phyloP scores from a whole-genome alignment of 2,329 filamentous ascomycete genomes.

The Microdochium nivale region DNA sequence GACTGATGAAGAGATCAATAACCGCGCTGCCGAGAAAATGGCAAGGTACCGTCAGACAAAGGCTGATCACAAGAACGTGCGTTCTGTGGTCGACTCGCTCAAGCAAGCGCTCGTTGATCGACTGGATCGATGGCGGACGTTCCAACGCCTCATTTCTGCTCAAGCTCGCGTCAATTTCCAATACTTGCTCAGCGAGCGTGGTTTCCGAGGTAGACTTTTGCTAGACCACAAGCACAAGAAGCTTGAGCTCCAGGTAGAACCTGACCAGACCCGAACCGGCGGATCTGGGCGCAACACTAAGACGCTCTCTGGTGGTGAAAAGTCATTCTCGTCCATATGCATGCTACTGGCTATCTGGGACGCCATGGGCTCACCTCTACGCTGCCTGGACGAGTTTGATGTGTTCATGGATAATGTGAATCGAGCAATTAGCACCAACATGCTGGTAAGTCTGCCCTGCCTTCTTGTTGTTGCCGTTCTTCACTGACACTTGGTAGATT shows the following conservation, averaged over 20 bases:
- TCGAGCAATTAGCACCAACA: slow-evolving; percentile 81
- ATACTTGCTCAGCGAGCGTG: slow-evolving; percentile 80
- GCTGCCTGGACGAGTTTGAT: slow-evolving; percentile 95
- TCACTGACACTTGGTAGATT: slow-evolving; percentile 44
- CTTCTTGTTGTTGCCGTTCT: neutral
- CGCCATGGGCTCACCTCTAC: slow-evolving; percentile 90
- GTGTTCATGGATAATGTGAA: slow-evolving; percentile 99
- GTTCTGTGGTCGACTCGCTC: slow-evolving; percentile 30
- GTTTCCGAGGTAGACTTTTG: slow-evolving; percentile 73
- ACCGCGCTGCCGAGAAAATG: slow-evolving; percentile 31
- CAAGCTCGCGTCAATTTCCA: slow-evolving; percentile 78
- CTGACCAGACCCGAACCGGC: slow-evolving; percentile 59
- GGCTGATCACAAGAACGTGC: slow-evolving; percentile 33
- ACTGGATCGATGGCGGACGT: slow-evolving; percentile 67
- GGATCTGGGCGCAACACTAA: slow-evolving; percentile 73
- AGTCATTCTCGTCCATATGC: slow-evolving; percentile 96
- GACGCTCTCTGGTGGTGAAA: slow-evolving; percentile 91
- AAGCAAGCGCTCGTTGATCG: slow-evolving; percentile 59
- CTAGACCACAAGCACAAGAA: slow-evolving; percentile 68
- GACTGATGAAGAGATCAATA: slow-evolving; percentile 55
- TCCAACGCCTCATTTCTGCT: slow-evolving; percentile 79
- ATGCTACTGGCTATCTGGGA: slow-evolving; percentile 91
- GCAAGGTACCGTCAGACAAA: slow-evolving; percentile 30
- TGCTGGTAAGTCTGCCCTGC: slow-evolving; percentile 63
- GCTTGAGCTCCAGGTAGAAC: slow-evolving; percentile 70